Percentiles rank a stretch among this genome's conserved stretches.
Conservation (phyloP, 305 asterid species). For the Fraxinus velutina region DNA sequence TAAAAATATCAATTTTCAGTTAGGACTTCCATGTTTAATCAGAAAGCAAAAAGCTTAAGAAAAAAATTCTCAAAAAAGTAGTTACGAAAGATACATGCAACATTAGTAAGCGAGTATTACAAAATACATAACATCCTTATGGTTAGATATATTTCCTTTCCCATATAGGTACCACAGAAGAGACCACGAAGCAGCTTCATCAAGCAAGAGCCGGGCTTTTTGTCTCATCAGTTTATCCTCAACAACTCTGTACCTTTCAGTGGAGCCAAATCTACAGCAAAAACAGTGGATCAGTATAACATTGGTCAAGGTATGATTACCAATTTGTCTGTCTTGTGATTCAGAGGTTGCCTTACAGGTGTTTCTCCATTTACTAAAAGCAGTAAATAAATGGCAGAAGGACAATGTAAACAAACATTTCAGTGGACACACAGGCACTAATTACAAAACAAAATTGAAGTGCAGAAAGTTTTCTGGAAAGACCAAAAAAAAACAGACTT, state of each 20-base stretch:
- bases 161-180: constrained; percentile 94
- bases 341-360: constrained; percentile 3
- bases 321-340: background rate
- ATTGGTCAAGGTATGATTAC: background rate
- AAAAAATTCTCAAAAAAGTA: constrained; percentile 3
- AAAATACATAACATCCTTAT: constrained; percentile 2
- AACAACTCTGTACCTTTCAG: constrained; percentile 67
- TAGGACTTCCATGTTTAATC: background rate
- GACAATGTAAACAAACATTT: constrained; percentile 2
- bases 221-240: constrained; percentile 93
- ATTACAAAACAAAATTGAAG: background rate
- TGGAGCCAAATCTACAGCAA: constrained; percentile 71
- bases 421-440: background rate
- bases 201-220: constrained; percentile 74
- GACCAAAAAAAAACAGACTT: background rate
- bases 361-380: background rate
- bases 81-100: constrained; percentile 13
- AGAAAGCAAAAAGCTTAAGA: background rate
- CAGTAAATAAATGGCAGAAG: background rate
- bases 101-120: background rate
- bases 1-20: background rate
- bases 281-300: constrained; percentile 17
- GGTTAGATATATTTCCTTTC: constrained; percentile 56
- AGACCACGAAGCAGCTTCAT: constrained; percentile 99
- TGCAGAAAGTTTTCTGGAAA: background rate